Evolutionary conservation across 169 alveolate genomes (phyloP), one percentile per base, ranked within the genome.

Genomic region (Cryptosporidium felis): DNA sequence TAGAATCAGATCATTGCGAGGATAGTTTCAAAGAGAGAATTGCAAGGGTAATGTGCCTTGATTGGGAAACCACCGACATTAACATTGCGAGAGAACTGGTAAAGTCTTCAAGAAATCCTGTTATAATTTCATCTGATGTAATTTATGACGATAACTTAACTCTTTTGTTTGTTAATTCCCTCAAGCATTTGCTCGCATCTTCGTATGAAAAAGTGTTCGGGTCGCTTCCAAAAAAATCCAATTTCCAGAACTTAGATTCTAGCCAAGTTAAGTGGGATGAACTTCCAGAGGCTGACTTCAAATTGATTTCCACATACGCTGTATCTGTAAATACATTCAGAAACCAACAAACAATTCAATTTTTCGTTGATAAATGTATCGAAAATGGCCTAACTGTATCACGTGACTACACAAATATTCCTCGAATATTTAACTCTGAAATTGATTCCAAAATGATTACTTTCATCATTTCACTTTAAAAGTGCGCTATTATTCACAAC

Each of bases 81-180:
- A 18, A 28, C 28, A 47, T 74, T 9, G 26, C 85, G n/a, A 51
- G 21, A 10, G 59, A 74, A 53, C 14, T 74, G 9, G 21, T 74
- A 4, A 74, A 53, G 10, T 36, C 44, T 34, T 32, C 26, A 18
- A 74, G 1, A 53, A 74, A 49, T 16, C 85, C 85, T 21, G 21
- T 74, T 23, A 51, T 74, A 38, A 74, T 74, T 32, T 49, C 85
- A 34, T 74, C 85, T 10, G 85, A 74, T 36, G 85, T 74, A 9
- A 74, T 74, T 36, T 74, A 74, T 74, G 85, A 74, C 21, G 23
- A 74, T 36, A 49, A 74, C 1, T 38, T 74, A 3, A 74, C 65
- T 74, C 6, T 32, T 51, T 34, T 14, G 23, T 56, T 51, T 49
- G 66, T 58, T 34, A 74, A 26, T 40, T 26, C 85, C 16, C 34